Conservation (phyloP, 305 asterid species). For the Striga hermonthica region DNA sequence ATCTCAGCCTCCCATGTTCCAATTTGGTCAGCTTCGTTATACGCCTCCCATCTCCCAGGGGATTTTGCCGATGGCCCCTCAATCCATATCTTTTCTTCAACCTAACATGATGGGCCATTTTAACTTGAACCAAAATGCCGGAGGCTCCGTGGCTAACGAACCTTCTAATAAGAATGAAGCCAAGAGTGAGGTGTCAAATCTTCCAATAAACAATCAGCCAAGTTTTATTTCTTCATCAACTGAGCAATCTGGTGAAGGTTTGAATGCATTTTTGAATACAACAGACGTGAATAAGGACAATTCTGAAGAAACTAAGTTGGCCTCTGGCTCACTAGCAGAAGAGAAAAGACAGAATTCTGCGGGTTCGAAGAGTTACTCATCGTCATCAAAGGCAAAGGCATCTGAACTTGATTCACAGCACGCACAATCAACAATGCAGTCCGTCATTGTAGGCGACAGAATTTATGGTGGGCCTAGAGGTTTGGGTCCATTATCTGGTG, state of each 20-base stretch:
- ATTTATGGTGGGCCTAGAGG: slow-evolving; percentile 44
- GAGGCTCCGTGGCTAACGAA: slow-evolving; percentile 47
- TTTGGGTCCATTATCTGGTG: slow-evolving; percentile 48
- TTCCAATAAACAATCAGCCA: slow-evolving; percentile 43
- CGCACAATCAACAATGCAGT: slow-evolving; percentile 38
- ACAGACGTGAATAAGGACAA: slow-evolving; percentile 29
- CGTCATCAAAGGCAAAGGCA: slow-evolving; percentile 42
- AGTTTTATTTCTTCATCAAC: slow-evolving; percentile 38
- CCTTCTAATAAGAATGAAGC: slow-evolving; percentile 40
- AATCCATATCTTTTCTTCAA: slow-evolving; percentile 51
- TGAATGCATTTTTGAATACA: slow-evolving; percentile 32
- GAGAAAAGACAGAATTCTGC: slow-evolving; percentile 39
- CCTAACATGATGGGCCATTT: slow-evolving; percentile 53
- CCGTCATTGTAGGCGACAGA: slow-evolving; percentile 43
- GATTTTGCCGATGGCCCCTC: slow-evolving; percentile 54
- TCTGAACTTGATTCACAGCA: slow-evolving; percentile 43
- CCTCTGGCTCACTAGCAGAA: slow-evolving; percentile 42
- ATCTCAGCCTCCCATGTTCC: slow-evolving; percentile 78
- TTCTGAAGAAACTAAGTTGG: slow-evolving; percentile 34
- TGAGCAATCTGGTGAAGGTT: slow-evolving; percentile 40
- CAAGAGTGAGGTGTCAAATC: slow-evolving; percentile 38
- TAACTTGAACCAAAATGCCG: slow-evolving; percentile 48
- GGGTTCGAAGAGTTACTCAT: slow-evolving; percentile 37
- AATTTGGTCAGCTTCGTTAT: slow-evolving; percentile 80
- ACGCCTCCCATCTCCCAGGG: slow-evolving; percentile 74